Conservation (phyloP, 331 rosid species). For the Erythrophleum ivorense region DNA sequence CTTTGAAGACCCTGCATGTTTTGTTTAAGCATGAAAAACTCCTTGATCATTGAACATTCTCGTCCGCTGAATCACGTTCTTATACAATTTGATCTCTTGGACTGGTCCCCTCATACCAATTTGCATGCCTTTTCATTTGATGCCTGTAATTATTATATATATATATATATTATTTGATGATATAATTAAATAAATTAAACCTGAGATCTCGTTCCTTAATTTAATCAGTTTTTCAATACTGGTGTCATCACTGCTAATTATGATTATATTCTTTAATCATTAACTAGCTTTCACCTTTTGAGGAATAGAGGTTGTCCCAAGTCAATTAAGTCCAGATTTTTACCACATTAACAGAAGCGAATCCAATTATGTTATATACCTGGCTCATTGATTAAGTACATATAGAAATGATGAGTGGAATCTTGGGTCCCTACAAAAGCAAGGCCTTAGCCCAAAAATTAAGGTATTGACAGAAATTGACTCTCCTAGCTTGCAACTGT, state of each 20-base stretch:
- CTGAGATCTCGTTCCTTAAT: neutral
- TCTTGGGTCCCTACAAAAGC: neutral
- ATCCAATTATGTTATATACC: neutral
- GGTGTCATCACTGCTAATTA: neutral
- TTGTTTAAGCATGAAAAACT: neutral
- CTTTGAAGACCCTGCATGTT: neutral
- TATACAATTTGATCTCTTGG: neutral
- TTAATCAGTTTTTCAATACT: neutral
- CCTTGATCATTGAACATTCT: neutral
- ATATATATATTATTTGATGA: too few species aligned
- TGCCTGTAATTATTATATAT: too few species aligned
- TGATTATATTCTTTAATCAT: slow-evolving; percentile 2
- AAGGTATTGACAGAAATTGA: slow-evolving; percentile 26
- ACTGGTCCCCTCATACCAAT: neutral
- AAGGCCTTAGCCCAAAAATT: neutral
- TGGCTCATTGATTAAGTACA: slow-evolving; percentile 33
- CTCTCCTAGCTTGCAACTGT: slow-evolving; percentile 27
- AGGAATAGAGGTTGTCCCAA: slow-evolving; percentile 7
- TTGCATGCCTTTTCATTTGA: neutral
- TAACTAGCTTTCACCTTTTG: slow-evolving; percentile 4
- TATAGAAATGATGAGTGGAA: neutral
- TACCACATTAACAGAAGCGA: slow-evolving; percentile 21
- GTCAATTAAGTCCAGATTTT: slow-evolving; percentile 28
- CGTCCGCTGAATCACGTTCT: neutral
- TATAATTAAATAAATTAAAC: neutral